Base-by-base conservation (phyloP, 805 yeast species). In the Barnettozyma pratensis region DNA sequence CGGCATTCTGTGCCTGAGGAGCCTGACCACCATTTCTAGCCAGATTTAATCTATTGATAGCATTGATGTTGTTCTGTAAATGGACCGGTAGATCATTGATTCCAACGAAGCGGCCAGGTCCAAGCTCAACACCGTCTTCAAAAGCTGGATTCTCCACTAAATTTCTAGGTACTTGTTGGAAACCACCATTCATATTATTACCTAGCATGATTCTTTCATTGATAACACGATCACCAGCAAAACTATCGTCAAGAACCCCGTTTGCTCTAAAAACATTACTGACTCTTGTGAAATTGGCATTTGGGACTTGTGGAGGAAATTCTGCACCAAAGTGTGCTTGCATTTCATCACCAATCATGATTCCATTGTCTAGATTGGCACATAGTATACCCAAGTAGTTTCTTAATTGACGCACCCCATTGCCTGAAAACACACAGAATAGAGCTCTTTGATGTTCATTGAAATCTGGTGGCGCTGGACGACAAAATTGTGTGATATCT, bases 351-450 rank as follows among this genome's bases (percentile, higher is more conserved):
- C 50, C 50, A 32, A 37, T 6, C 25, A 45, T 10, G 25, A 25
- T 10, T 14, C 41, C 37, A 27, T 32, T 26, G 5, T n/a, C 45
- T 6, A 25, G 38, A 39, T 43, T 45, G 31, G 42, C 14, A 36
- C 19, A 53, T 30, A 69, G 41, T 39, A 65, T 64, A 59, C 76
- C 81, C 42, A 92, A 73, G 62, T 85, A 83, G 38, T 79, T 81
- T 53, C 97, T 77, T 53, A 92, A 73, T 51, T 80, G 79, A 43
- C 73, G 77, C 14, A 94, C 96, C 7, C 97, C 97, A 51, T 79
- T 80, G 2, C 98, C 98, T 34, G 92, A 83, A 62, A 90, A 94
- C 10, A 92, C 99, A 69, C 98, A 92, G 61, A 94, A 92, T 43
- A 87, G 75, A 26, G 83, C 77, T 54, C 83, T 83, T 65, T 94